A percentile compares a stretch with the other conserved stretches of the same genome.
Conservation (phyloP, 805 yeast genomes). For the Wickerhamomyces pijperi region DNA sequence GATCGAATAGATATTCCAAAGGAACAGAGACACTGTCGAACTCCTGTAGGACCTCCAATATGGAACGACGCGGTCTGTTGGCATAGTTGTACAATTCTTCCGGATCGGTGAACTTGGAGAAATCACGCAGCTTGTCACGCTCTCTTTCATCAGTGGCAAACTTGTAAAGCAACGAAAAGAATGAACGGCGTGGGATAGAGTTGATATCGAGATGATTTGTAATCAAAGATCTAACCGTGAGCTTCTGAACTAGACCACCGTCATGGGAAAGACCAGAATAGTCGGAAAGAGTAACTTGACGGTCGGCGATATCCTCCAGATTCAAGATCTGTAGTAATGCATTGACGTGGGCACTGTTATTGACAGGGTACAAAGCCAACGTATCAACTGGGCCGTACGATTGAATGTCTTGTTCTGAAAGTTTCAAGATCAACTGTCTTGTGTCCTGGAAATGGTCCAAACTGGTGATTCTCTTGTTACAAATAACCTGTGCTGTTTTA, state of each 20-base stretch:
- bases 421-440: slow-evolving; percentile 32
- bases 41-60: slow-evolving; percentile 74
- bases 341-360: slow-evolving; percentile 53
- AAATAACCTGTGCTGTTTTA: slow-evolving; percentile 31
- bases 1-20: slow-evolving; percentile 59
- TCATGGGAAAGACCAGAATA: slow-evolving; percentile 19
- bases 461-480: slow-evolving; percentile 55
- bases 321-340: slow-evolving; percentile 55
- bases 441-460: slow-evolving; percentile 85
- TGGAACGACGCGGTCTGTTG: slow-evolving; percentile 84
- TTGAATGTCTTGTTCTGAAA: neutral
- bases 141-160: slow-evolving; percentile 72
- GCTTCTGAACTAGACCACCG: slow-evolving; percentile 48
- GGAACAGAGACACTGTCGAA: slow-evolving; percentile 73
- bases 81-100: slow-evolving; percentile 86
- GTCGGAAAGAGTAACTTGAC: slow-evolving; percentile 26
- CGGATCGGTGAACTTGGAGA: slow-evolving; percentile 57
- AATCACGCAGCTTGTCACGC: slow-evolving; percentile 62
- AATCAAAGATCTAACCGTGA: slow-evolving; percentile 64
- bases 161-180: slow-evolving; percentile 64
- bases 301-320: slow-evolving; percentile 68
- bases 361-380: slow-evolving; percentile 63
- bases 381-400: slow-evolving; percentile 73
- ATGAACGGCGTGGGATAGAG: slow-evolving; percentile 75
- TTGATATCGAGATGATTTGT: slow-evolving; percentile 75